Evolutionary conservation across 768 basidiomycete genomes (phyloP), one percentile per base, ranked within the genome.

Genomic region (Cystobasidium ongulense): DNA sequence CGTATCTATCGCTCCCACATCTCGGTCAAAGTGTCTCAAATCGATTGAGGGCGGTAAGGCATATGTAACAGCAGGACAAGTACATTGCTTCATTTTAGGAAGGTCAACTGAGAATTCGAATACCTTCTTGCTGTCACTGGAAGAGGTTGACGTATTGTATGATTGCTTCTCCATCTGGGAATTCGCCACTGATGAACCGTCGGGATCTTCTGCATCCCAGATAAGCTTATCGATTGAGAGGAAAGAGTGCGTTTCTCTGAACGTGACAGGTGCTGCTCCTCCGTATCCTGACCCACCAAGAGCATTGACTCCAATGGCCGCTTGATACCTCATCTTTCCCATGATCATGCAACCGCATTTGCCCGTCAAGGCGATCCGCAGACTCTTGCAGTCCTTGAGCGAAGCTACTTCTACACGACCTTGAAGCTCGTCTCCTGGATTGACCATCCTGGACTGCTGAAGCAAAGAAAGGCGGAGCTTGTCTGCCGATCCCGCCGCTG

Each of bases 221-320:
- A 67, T 33, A 25, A 38, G 18, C 7, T 29, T 5, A 25, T 67
- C 27, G 4, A 17, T 21, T 8, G 31, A 7, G 52, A 71, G 8
- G 54, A 71, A 57, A 31, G 54, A 11, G 27, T 71, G 68, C 7
- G 43, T 13, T 29, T 71, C 68, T 71, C 68, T 31, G 33, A 57
- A 57, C 13, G 68, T 71, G 18, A 71, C 31, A 18, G 68, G 29
- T 1, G 41, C 68, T 2, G 68, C 53, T 36, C 50, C 68, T 59
- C 46, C 63, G 23, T 38, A 64, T 3, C 35, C 68, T 52, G 39
- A 15, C 8, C 43, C 39, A 38, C 68, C 68, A 13, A 46, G 36
- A 38, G 31, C 68, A 39, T 29, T 35, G 7, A 57, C 29, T 29
- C 33, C 53, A 8, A 33, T 21, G 31, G 54, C 53, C 27, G 68